phyloP scores from a whole-genome alignment of 106 monocot species.

The Gastrodia elata region DNA sequence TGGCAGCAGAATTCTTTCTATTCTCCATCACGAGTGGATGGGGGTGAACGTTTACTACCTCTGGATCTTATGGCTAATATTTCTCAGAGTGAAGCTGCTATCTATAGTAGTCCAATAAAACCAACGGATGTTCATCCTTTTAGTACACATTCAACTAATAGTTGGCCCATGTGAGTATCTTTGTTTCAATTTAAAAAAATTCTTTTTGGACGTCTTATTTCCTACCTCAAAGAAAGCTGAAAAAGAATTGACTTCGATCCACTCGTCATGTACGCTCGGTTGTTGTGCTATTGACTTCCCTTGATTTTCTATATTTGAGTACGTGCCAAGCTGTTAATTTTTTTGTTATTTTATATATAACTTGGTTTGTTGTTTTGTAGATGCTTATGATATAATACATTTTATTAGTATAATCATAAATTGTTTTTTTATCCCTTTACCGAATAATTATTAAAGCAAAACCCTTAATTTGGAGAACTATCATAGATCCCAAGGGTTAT shows the following conservation, averaged over 20 bases:
- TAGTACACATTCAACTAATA: slow-evolving; percentile 24
- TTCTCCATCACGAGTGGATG: slow-evolving; percentile 23
- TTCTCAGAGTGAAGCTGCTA: slow-evolving; percentile 12
- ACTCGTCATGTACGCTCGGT: not conserved
- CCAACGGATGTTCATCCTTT: slow-evolving; percentile 24
- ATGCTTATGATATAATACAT: not conserved
- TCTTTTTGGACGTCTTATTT: not conserved
- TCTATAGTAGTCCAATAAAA: slow-evolving; percentile 15
- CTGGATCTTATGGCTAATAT: slow-evolving; percentile 33
- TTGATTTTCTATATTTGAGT: not conserved
- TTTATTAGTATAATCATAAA: not conserved
- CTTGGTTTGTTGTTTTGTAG: not conserved
- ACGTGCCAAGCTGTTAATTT: not conserved
- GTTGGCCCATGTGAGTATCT: slow-evolving; percentile 74
- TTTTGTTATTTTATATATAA: not conserved
- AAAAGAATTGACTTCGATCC: not conserved
- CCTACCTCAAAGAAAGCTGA: not conserved
- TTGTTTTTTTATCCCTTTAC: too few relatives aligned
- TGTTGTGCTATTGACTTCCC: not conserved
- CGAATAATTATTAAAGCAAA: too few relatives aligned
- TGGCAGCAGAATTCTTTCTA: slow-evolving; percentile 37
- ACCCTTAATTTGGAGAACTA: too few relatives aligned
- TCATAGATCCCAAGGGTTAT: too few relatives aligned
- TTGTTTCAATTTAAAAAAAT: not conserved
- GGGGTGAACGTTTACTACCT: slow-evolving; percentile 32